Evolutionary conservation across 2,329 filamentous ascomycete species (phyloP), one percentile per base, ranked within the genome.

Genomic region (Fusarium protoensiforme): DNA sequence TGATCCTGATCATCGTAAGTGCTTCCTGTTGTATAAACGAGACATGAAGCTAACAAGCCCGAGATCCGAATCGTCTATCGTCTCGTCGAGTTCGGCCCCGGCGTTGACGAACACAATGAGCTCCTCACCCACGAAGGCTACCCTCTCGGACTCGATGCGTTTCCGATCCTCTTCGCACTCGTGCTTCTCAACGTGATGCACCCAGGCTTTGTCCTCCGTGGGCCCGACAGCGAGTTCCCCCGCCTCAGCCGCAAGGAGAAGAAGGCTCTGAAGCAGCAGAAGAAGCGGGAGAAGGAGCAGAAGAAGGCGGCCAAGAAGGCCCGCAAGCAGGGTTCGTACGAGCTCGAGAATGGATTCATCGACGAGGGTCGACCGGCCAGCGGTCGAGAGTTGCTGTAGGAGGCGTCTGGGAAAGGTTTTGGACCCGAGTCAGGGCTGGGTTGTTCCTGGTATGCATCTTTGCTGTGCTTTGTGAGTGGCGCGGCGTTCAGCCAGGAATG

Each of bases 41-140:
- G 2, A n/a, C 46, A 51, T 10, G 29, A 63, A 64, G 38, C 65
- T 72, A 60, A 72, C 22, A 65, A 59, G 43, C 22, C 18, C 8
- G 59, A 88, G 84, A 78, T 86, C 31, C 87, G 90, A 36, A 91
- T 92, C 77, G 85, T 90, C 71, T 92, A 87, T 80, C 88, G 90
- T 33, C 83, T 92, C 2, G 79, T 84, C 61, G 89, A 92, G 77
- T 92, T 88, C 74, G 83, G 84, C 0, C 81, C 82, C 5, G 87
- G 87, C 13, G 75, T 86, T 22, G 79, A 80, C 43, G 73, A 77
- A 7, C 72, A 79, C n/a, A 88, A 87, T 75, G 80, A 82, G 0
- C 80, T 89, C 22, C 84, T 87, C 0, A 84, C 79, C 46, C 82
- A 89, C 68, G 88, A 91, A 73, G 83, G 77, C 5, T 92, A 88